phyloP scores from a whole-genome alignment of 768 basidiomycete species.

The Steccherinum ochraceum region DNA sequence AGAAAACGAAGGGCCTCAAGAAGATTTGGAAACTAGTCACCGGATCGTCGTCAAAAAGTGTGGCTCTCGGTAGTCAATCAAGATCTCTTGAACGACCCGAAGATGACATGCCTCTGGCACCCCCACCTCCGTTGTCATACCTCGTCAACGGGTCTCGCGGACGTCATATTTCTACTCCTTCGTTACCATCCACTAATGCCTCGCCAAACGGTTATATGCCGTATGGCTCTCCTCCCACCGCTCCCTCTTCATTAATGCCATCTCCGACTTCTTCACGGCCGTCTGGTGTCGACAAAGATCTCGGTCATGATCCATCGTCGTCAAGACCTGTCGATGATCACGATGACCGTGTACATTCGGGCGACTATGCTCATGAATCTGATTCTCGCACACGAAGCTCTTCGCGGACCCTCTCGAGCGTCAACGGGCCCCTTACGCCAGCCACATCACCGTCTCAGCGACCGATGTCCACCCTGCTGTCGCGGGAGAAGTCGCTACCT shows the following conservation, averaged over 20 bases:
- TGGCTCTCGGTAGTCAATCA: conserved; percentile 20
- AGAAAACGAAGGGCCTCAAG: conserved; percentile 72
- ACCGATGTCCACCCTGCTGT: conserved; percentile 22
- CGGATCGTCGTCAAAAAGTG: conserved; percentile 39
- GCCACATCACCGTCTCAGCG: conserved; percentile 9
- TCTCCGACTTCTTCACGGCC: conserved; percentile 71
- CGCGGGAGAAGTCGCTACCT: conserved; percentile 71
- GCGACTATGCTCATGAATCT: conserved; percentile 20
- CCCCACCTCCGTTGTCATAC: conserved; percentile 89
- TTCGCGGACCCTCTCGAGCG: conserved; percentile 15
- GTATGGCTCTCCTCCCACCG: conserved; percentile 66
- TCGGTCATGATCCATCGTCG: conserved; percentile 28
- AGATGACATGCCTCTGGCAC: conserved; percentile 74
- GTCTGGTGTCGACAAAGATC: conserved; percentile 50
- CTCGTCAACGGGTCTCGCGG: conserved; percentile 51
- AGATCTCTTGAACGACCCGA: conserved; percentile 43
- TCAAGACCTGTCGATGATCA: conserved; percentile 9
- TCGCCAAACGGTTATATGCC: conserved; percentile 53
- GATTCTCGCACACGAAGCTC: conserved; percentile 19
- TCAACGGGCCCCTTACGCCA: conserved; percentile 15
- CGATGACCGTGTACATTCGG: conserved; percentile 27
- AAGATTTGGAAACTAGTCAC: conserved; percentile 82
- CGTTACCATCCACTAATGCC: conserved; percentile 46
- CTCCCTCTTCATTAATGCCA: conserved; percentile 67
- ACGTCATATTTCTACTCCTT: conserved; percentile 65